Evolutionary conservation across 1,284 basidiomycete species (phyloP).

Genomic region (Sutorius eximius): DNA sequence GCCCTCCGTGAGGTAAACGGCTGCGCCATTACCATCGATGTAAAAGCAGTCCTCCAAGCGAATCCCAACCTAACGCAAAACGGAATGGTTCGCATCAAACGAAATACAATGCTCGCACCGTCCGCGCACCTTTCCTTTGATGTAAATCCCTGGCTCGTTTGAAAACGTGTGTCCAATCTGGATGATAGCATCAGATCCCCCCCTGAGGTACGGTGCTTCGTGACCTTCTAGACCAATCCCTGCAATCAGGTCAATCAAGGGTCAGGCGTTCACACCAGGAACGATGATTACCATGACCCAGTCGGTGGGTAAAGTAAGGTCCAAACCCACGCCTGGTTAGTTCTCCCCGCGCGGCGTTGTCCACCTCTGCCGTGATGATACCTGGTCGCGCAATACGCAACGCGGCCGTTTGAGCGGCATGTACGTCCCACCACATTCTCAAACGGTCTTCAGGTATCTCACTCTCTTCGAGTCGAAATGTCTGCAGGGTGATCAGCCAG

Average conservation of each 20-base stretch:
- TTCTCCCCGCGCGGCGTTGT: constrained; percentile 61
- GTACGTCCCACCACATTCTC: constrained; percentile 68
- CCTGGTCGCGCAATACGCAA: constrained; percentile 50
- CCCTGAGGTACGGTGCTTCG: constrained; percentile 77
- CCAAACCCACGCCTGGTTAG: constrained; percentile 51
- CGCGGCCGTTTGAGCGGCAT: constrained; percentile 62
- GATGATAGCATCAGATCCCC: constrained; percentile 61
- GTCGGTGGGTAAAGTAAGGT: constrained; percentile 75
- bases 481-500: constrained; percentile 43
- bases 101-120: neutral
- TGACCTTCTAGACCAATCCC: constrained; percentile 84
- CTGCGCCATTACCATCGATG: constrained; percentile 53
- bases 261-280: constrained; percentile 3
- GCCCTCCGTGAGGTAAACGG: constrained; percentile 59
- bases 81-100: constrained; percentile 3
- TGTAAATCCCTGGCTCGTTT: constrained; percentile 83
- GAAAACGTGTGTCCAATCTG: constrained; percentile 73
- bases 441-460: constrained; percentile 55
- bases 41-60: constrained; percentile 84
- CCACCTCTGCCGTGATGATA: constrained; percentile 56
- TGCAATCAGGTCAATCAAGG: constrained; percentile 14
- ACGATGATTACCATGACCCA: constrained; percentile 65
- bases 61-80: constrained; percentile 57
- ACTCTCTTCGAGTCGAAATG: constrained; percentile 64
- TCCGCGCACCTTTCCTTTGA: constrained; percentile 61